Conservation (phyloP, 768 basidiomycete species). For the Kwoniella newhampshirensis region DNA sequence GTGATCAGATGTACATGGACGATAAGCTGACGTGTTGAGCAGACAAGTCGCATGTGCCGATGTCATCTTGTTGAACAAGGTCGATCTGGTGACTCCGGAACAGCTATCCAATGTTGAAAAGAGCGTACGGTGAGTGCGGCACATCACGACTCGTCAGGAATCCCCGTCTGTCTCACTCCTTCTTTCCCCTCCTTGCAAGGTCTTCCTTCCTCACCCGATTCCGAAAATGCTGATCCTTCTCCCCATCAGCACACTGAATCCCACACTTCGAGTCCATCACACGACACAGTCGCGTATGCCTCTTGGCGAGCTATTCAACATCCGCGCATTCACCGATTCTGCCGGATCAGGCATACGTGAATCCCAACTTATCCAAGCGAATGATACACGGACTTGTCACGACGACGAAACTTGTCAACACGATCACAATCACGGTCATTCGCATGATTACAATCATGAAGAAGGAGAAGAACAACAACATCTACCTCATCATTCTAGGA, state of each 20-base stretch:
- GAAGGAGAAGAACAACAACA: no score
- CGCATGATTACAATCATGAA: slow-evolving; percentile 28
- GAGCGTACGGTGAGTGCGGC: slow-evolving; percentile 58
- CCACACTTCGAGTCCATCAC: slow-evolving; percentile 69
- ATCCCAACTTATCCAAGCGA: no score
- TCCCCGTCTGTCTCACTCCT: background rate
- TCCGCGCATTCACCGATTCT: slow-evolving; percentile 72
- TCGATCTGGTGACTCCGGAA: slow-evolving; percentile 65
- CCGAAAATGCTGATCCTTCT: background rate
- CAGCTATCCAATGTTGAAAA: slow-evolving; percentile 60
- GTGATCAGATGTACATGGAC: background rate
- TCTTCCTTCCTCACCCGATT: background rate
- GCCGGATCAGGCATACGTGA: slow-evolving; percentile 35
- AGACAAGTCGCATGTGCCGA: slow-evolving; percentile 95
- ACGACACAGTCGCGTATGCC: slow-evolving; percentile 74
- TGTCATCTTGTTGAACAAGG: slow-evolving; percentile 87
- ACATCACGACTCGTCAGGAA: background rate
- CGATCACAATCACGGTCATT: slow-evolving; percentile 53
- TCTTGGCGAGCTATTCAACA: slow-evolving; percentile 71
- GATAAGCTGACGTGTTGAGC: slow-evolving; percentile 1
- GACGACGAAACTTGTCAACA: slow-evolving; percentile 35
- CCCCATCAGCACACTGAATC: slow-evolving; percentile 65
- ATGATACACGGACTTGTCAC: background rate
- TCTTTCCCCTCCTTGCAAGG: background rate
- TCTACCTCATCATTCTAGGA: slow-evolving; percentile 61